A percentile compares a stretch with the other conserved stretches of the same genome.
These are phyloP conservation scores for Leccinum variicolor DNA, from an alignment of 768 basidiomycete species.

Conservation along the genomic window DNA sequence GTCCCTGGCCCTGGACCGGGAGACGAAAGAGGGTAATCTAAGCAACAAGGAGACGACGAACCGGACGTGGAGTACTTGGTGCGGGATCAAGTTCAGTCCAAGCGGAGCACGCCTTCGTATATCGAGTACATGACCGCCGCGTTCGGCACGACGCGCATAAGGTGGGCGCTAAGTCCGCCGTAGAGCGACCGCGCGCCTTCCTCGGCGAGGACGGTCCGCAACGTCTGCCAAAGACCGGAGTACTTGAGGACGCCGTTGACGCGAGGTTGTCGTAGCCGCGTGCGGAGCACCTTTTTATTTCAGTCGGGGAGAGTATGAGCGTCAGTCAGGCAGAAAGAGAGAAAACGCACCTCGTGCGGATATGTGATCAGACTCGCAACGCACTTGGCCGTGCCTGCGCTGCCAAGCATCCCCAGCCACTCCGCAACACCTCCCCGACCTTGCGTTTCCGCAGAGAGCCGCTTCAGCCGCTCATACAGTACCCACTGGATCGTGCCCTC, in stretches of 20 bases:
- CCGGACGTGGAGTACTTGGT: background rate
- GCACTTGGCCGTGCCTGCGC: conserved; percentile 90
- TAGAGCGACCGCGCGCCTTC: conserved; percentile 87
- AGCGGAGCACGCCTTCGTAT: conserved; percentile 80
- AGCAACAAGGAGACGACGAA: background rate
- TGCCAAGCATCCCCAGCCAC: conserved; percentile 82
- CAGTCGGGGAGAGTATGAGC: background rate
- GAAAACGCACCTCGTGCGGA: conserved; percentile 82
- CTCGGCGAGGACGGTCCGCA: conserved; percentile 81
- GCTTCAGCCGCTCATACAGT: conserved; percentile 90
- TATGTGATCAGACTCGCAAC: conserved; percentile 95
- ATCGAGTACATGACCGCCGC: conserved; percentile 97
- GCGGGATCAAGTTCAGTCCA: conserved; percentile 30
- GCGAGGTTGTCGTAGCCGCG: conserved; percentile 85
- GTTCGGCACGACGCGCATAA: conserved; percentile 96
- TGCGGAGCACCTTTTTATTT: conserved; percentile 74
- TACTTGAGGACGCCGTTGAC: conserved; percentile 80
- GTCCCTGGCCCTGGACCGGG: background rate
- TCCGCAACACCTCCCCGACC: conserved; percentile 56
- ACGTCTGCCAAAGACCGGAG: conserved; percentile 79
- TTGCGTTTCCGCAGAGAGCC: conserved; percentile 50
- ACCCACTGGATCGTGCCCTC: conserved; percentile 98
- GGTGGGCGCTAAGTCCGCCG: conserved; percentile 89
- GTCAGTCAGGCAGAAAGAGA: background rate
- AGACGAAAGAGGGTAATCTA: background rate